Evolutionary conservation across 495 filamentous ascomycete genomes (phyloP), one percentile per base, ranked within the genome.

Genomic region (Articulospora tetracladia): DNA sequence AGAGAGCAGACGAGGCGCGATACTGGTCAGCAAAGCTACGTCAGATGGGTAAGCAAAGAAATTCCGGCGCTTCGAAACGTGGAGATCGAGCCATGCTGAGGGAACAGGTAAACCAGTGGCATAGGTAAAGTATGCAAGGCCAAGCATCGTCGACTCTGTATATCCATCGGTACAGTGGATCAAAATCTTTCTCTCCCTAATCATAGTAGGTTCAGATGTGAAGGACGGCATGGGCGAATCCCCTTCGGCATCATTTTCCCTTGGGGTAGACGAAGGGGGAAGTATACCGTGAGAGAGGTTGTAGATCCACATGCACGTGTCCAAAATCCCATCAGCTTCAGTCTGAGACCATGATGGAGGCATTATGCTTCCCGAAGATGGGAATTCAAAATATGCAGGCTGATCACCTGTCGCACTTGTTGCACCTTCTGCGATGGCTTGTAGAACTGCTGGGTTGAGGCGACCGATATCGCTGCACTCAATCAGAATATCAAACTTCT

Each of bases 141-240:
- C 91, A 3, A 98, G 78, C 54, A 98, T 74, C 1, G 93, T 90
- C 10, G 88, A 93, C 69, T 98, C 94, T 8, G 94, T 98, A 70
- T 98, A 98, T 24, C 94, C 94, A 74, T 98, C 94, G 1, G 87
- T 85, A 70, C 94, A 97, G 70, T 97, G 92, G 32, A 98, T 90
- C 30, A 97, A 79, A 27, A 97, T 83, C 70, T 83, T 89, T 49
- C 84, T 79, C 26, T 65, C 62, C 15, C 62, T 55, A 17, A 49
- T 24, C 30, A 44, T 52, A 0, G 23, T 41, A 17, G 61, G 50
- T 25, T 36, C 15, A 44, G 53, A 32, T 20, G 52, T 26, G 12
- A 41, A 30, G 22, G 48, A 60, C 19, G 65, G 57, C 67, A 67
- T 68, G 10, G 68, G 63, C 36, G 76, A 76, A 65, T 90, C 86